phyloP scores from a whole-genome alignment of 495 filamentous ascomycete genomes.

The Hyaloscypha variabilis region DNA sequence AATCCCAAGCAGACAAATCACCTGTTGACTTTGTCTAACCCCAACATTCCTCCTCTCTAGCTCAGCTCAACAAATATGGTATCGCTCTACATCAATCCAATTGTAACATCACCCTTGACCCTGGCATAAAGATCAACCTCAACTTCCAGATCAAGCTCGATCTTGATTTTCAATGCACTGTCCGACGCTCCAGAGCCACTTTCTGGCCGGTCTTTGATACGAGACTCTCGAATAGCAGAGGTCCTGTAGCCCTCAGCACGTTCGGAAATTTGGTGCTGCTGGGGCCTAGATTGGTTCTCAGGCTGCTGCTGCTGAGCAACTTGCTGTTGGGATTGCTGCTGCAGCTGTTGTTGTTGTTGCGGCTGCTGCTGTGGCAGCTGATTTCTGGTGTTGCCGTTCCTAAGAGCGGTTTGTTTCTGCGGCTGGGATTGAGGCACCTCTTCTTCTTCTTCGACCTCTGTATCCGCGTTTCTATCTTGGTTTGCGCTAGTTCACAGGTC shows the following conservation, averaged over 20 bases:
- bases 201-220: slow-evolving; percentile 20
- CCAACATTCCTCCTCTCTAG: not conserved
- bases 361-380: not conserved
- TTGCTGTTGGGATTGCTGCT: not conserved
- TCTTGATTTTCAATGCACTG: slow-evolving; percentile 16
- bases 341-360: not conserved
- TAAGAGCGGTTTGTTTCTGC: not conserved
- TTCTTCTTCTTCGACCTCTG: not conserved
- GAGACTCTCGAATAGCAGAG: slow-evolving; percentile 15
- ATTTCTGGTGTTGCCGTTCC: not conserved
- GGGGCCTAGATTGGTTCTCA: not conserved
- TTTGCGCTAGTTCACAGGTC: not conserved
- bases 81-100: slow-evolving; percentile 33
- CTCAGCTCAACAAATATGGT: not conserved
- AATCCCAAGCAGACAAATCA: not conserved
- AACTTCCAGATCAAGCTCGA: slow-evolving; percentile 18
- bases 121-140: slow-evolving; percentile 27
- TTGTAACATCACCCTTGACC: slow-evolving; percentile 34
- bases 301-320: not conserved
- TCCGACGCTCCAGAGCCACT: not conserved
- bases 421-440: not conserved
- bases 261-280: not conserved
- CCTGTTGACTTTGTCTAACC: not conserved
- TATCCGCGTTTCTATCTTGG: not conserved
- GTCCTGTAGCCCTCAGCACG: slow-evolving; percentile 10